Evolutionary conservation across 2,329 filamentous ascomycete species (phyloP), one percentile per base, ranked within the genome.

Genomic region (Emmonsia crescens): DNA sequence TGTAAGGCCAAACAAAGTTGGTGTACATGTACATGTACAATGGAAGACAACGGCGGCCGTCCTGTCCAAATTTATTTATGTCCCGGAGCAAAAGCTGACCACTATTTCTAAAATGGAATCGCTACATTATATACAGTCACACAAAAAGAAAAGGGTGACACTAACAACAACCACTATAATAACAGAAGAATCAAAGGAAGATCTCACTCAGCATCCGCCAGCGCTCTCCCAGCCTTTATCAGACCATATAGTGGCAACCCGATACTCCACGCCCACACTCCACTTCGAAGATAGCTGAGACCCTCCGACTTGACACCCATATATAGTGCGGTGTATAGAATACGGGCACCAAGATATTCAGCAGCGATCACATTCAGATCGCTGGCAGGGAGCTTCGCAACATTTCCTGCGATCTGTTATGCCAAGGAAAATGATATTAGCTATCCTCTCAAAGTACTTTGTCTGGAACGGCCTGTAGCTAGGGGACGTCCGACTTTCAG

Each of bases 281-380:
- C 70, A 6, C 67, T 72, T 6, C 72, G 68, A 49, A 73, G 57
- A 64, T 73, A 74, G 60, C 71, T 73, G 27, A 66, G 58, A 21
- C 67, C 64, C 59, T 75, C 71, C 12, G 70, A 73, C 46, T 65
- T 64, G 5, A 68, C 68, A 3, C 71, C 69, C 66, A 75, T 70
- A 61, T 74, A 75, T 16, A 71, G 58, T 5, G 69, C 69, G 2
- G 70, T 74, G 63, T 74, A 75, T 31, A 74, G 48, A 1, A 71
- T 58, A n/a, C 73, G 64, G 2, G 66, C 69, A 10, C 68, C 67
- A 16, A 75, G 60, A 58, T 74, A 75, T 60, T 74, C 70, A 27
- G 68, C 64, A 0, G 72, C 70, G 36, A 73, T 66, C 9, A 66
- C 61, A 58, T 75, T 74, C 52, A 74, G 60, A 29, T 74, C 72